phyloP scores from a whole-genome alignment of 768 basidiomycete species.

The Pulveroboletus sp. region DNA sequence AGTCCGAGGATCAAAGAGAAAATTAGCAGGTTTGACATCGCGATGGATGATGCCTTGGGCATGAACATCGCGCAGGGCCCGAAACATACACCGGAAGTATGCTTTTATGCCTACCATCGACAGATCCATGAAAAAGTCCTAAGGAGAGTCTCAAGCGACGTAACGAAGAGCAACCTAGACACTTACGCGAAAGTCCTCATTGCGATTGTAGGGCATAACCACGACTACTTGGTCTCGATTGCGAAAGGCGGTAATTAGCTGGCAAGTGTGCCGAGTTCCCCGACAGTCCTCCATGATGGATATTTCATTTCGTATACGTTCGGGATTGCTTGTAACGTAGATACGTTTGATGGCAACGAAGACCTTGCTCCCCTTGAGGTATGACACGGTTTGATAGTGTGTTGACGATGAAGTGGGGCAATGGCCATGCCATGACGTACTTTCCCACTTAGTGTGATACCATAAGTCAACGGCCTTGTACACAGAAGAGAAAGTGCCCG shows the following conservation, averaged over 20 bases:
- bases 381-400: conserved; percentile 51
- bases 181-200: conserved; percentile 90
- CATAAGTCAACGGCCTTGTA: conserved; percentile 90
- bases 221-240: conserved; percentile 88
- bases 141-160: conserved; percentile 5
- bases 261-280: conserved; percentile 82
- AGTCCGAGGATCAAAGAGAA: conserved; percentile 83
- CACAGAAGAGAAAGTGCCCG: conserved; percentile 98
- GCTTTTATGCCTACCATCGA: conserved; percentile 73
- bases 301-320: conserved; percentile 89
- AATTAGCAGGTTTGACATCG: conserved; percentile 98
- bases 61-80: conserved; percentile 86
- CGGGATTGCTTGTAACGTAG: conserved; percentile 92
- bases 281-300: conserved; percentile 82
- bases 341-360: conserved; percentile 96
- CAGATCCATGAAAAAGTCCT: conserved; percentile 77
- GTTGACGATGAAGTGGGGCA: conserved; percentile 63
- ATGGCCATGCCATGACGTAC: conserved; percentile 63
- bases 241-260: conserved; percentile 92
- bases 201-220: conserved; percentile 88
- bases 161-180: not conserved
- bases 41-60: conserved; percentile 85
- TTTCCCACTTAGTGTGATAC: conserved; percentile 74
- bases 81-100: conserved; percentile 89
- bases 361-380: conserved; percentile 44